A percentile compares a stretch with the other conserved stretches of the same genome.
phyloP scores from a whole-genome alignment of 2,329 filamentous ascomycete species.

The Aspergillus brunneoviolaceus region DNA sequence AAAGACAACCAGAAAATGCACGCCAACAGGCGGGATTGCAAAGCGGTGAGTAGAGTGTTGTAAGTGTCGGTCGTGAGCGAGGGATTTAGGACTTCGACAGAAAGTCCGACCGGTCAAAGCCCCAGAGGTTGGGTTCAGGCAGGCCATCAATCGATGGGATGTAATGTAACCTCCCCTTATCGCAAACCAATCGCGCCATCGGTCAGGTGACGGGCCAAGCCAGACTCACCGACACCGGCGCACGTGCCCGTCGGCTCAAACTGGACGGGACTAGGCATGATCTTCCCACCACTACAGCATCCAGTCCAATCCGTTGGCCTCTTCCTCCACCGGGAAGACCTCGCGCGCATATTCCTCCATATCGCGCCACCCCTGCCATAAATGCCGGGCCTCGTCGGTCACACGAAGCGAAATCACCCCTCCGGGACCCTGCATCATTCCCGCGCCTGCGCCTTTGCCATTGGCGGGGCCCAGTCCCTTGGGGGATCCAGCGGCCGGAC shows the following conservation, averaged over 20 bases:
- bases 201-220: neutral
- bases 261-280: neutral
- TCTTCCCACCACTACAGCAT: constrained; percentile 56
- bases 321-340: constrained; percentile 91
- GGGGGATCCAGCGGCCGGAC: constrained; percentile 38
- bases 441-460: constrained; percentile 41
- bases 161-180: constrained; percentile 8
- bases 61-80: neutral
- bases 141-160: neutral
- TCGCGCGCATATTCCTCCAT: constrained; percentile 94
- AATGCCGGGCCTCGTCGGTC: constrained; percentile 70
- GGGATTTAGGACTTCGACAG: neutral
- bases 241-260: constrained; percentile 11
- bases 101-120: neutral
- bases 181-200: constrained; percentile 8
- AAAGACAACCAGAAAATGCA: constrained; percentile 8
- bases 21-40: constrained; percentile 9
- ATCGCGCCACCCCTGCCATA: constrained; percentile 90
- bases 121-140: neutral
- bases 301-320: constrained; percentile 90
- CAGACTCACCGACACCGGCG: neutral
- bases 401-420: constrained; percentile 62
- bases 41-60: neutral
- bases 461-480: constrained; percentile 39
- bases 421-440: constrained; percentile 55